Conservation (phyloP, 768 basidiomycete species). For the Lentinula guzmanii region DNA sequence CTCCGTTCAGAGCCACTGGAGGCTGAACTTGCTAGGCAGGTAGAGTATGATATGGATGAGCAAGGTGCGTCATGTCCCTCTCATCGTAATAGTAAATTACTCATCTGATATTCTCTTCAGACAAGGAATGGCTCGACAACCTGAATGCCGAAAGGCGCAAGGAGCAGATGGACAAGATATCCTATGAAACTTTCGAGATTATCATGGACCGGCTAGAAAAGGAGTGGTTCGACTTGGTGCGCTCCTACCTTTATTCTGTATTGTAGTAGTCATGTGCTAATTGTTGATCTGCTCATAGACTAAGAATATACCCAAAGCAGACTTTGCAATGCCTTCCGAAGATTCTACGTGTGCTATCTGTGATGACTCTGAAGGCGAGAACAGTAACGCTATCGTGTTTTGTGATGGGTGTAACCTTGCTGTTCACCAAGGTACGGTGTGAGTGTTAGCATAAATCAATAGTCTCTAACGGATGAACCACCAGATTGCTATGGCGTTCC, state of each 20-base stretch:
- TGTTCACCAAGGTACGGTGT: conserved; percentile 87
- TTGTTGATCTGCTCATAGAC: conserved; percentile 44
- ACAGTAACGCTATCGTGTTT: conserved; percentile 98
- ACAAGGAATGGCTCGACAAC: conserved; percentile 90
- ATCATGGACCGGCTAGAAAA: conserved; percentile 98
- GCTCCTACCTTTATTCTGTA: conserved; percentile 6
- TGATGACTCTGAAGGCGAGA: conserved; percentile 97
- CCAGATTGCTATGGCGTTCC: conserved; percentile 98
- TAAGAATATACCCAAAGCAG: conserved; percentile 88
- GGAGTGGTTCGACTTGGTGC: conserved; percentile 96
- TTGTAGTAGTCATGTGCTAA: background rate
- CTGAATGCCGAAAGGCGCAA: conserved; percentile 80
- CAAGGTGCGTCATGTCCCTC: conserved; percentile 55
- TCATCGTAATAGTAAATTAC: background rate
- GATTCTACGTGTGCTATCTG: conserved; percentile 97
- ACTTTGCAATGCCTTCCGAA: conserved; percentile 84
- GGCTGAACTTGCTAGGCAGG: conserved; percentile 83
- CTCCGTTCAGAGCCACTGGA: conserved; percentile 74
- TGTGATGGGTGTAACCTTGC: conserved; percentile 99
- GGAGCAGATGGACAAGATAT: conserved; percentile 61
- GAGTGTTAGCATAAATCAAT: background rate
- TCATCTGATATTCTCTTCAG: conserved; percentile 30
- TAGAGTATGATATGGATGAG: conserved; percentile 99
- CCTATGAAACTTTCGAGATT: conserved; percentile 89
- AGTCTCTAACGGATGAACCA: background rate